Evolutionary conservation across 176 grass and related monocot genomes (phyloP), one percentile per base, ranked within the genome.

Genomic region (Tillandsia fasciculata): DNA sequence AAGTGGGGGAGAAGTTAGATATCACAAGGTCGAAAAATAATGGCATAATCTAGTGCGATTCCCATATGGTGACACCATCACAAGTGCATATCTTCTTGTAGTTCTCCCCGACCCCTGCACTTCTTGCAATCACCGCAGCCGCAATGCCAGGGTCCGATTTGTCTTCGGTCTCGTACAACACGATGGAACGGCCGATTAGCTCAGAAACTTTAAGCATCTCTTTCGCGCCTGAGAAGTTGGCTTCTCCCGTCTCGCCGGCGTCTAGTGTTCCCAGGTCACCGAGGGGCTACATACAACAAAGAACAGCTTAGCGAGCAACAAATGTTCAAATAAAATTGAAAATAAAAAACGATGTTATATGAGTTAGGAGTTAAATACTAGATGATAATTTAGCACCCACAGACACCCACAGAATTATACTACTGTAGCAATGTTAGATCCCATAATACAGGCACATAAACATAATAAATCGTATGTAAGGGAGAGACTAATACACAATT

Each of bases 261-360:
- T 84, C 75, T 47, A 94, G 82, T 91, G 90, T 91, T 88, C 95
- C 87, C 85, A 94, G 90, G 95, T 99, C 90, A 74, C 90, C 95
- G 50, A 88, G 80, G 63, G 76, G 80, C 87, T 90, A 77, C 63
- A 29, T n/a, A 28, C 74, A 66, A 23, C 24, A 67, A 26, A 24
- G 12, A 56, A 0, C 65, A 49, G 64, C 11, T 42, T 70, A 1
- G 10, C 11, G 74, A 13, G 49, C 8, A 50, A 50, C 69, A 77
- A 15, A 64, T 63, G 20, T 48, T 2, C n/a, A 26, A 10, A 27
- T 57, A 58, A 2, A 61, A 15, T 27, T 52, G 24, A 51, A 9
- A 57, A 17, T 49, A 53, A 49, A 26, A 68, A 68, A 50, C 12
- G 3, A 6, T 5, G 29, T 33, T 33, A 33, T 3, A 5, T 0